Evolutionary conservation across 1,139 yeast species (phyloP).

Genomic region (Protomyces gravidus): DNA sequence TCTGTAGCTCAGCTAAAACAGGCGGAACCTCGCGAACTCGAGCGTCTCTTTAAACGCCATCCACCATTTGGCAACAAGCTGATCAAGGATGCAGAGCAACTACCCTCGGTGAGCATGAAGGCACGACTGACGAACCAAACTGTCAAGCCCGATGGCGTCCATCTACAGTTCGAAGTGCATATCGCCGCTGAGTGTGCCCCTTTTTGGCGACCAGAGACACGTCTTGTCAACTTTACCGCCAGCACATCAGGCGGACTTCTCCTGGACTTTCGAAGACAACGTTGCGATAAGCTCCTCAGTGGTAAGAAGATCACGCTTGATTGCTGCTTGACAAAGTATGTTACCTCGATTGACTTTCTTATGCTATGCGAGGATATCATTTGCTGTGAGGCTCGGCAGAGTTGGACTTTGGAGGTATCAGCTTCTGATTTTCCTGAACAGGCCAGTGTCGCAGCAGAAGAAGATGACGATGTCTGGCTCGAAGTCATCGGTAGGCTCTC

Average conservation of each 20-base stretch:
- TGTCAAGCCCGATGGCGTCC: background rate
- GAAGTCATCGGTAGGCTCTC: background rate
- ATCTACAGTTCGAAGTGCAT: background rate
- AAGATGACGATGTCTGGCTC: background rate
- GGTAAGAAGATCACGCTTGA: background rate
- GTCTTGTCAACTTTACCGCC: slow-evolving; percentile 8
- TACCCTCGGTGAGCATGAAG: slow-evolving; percentile 40
- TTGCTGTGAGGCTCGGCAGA: background rate
- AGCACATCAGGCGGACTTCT: slow-evolving; percentile 10
- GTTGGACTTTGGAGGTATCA: background rate
- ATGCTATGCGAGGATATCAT: background rate
- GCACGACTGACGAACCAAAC: slow-evolving; percentile 7
- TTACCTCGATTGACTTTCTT: background rate
- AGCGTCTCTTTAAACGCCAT: slow-evolving; percentile 44
- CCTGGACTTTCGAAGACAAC: slow-evolving; percentile 26
- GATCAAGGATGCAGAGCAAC: slow-evolving; percentile 36
- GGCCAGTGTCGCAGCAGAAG: background rate
- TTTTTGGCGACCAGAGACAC: background rate
- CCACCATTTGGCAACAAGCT: slow-evolving; percentile 45
- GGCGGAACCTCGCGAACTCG: slow-evolving; percentile 42
- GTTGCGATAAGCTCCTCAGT: background rate
- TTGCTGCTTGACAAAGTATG: background rate
- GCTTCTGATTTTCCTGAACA: background rate
- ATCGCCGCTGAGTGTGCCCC: background rate
- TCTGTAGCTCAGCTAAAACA: slow-evolving; percentile 39